These are phyloP conservation scores for Rosa lucieae DNA, from an alignment of 306 rosid species.

Conservation along the genomic window DNA sequence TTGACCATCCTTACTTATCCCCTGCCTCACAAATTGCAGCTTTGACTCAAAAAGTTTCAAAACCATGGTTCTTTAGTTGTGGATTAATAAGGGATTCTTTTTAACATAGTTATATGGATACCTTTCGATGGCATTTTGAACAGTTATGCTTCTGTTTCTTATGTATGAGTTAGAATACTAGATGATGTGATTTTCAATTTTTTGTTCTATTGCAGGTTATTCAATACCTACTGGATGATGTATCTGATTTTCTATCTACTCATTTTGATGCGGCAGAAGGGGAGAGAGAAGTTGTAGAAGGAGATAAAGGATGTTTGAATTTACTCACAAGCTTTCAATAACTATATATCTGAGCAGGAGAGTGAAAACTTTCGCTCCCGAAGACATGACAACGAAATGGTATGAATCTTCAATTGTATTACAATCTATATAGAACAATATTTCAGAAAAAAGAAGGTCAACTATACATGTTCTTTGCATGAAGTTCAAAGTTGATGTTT, in stretches of 20 bases:
- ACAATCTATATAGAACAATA: too few species aligned
- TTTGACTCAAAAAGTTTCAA: background rate
- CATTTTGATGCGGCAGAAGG: constrained; percentile 42
- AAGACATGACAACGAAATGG: constrained; percentile 58
- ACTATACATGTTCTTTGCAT: too few species aligned
- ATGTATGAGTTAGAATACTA: too few species aligned
- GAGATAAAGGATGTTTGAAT: constrained; percentile 59
- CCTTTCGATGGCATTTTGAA: background rate
- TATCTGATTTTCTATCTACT: constrained; percentile 72
- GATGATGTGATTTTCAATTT: too few species aligned
- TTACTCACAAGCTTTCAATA: constrained; percentile 61
- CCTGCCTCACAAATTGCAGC: background rate
- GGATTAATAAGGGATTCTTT: background rate
- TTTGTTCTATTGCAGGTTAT: constrained; percentile 78
- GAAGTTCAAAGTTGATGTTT: too few species aligned
- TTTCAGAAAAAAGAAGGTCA: too few species aligned
- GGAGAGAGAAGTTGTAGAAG: constrained; percentile 36
- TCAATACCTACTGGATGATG: constrained; percentile 83
- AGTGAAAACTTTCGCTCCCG: constrained; percentile 68
- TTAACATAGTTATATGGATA: background rate
- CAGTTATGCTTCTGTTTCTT: too few species aligned
- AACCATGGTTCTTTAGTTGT: background rate
- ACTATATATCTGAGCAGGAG: constrained; percentile 76
- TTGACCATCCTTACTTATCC: background rate
- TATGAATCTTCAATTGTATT: too few species aligned